Conservation (phyloP, 345 rosid species). For the Eucalyptus pauciflora region DNA sequence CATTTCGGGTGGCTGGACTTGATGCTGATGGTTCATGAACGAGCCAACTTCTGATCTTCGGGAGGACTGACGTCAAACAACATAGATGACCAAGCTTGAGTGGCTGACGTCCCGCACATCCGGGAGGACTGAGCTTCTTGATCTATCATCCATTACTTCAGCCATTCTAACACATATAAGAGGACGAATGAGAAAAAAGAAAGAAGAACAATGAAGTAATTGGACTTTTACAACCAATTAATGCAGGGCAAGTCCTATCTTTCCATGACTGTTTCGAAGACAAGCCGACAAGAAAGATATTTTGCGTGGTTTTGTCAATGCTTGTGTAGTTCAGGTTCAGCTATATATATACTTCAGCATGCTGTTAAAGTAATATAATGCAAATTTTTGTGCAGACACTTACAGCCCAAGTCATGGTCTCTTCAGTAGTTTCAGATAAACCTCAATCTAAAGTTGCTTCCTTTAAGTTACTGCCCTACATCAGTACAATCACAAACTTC, state of each 20-base stretch:
- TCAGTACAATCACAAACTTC: background rate
- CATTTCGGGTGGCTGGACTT: background rate
- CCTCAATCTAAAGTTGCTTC: background rate
- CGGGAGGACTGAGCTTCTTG: background rate
- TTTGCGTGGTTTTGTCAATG: background rate
- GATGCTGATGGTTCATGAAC: background rate
- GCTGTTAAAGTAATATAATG: background rate
- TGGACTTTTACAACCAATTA: background rate
- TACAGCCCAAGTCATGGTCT: background rate
- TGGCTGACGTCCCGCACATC: background rate
- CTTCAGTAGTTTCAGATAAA: background rate
- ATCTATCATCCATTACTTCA: background rate
- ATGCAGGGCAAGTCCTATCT: background rate
- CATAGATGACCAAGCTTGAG: background rate
- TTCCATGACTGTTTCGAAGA: background rate
- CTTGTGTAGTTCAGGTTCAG: background rate
- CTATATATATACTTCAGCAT: background rate
- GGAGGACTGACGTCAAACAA: background rate
- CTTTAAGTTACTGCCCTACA: background rate
- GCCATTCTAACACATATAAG: background rate
- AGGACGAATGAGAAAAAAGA: background rate
- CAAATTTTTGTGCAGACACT: background rate
- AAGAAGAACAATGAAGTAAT: background rate
- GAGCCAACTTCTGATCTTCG: background rate
- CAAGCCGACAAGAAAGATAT: background rate